Conservation (phyloP, 1,284 basidiomycete genomes). For the Retiboletus flavoniger region DNA sequence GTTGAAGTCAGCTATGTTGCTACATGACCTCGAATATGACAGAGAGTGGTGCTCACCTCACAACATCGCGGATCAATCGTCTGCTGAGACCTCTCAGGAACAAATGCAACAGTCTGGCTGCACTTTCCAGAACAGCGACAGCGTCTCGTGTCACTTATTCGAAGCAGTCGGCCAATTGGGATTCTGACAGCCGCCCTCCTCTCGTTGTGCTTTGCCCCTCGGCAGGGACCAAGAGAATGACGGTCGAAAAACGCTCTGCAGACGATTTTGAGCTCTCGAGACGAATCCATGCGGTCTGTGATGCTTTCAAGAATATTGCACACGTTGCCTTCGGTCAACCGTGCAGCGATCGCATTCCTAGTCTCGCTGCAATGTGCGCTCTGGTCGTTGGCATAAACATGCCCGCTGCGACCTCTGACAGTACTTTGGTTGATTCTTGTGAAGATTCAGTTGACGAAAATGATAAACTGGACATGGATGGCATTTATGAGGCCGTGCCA, state of each 20-base stretch:
- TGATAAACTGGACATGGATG: conserved; percentile 37
- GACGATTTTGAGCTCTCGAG: conserved; percentile 45
- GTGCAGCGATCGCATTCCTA: conserved; percentile 28
- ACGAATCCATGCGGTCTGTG: conserved; percentile 50
- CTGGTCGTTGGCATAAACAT: conserved; percentile 48
- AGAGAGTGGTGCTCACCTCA: conserved; percentile 31
- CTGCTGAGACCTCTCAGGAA: conserved; percentile 54
- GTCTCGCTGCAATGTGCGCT: conserved; percentile 50
- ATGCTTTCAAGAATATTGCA: conserved; percentile 52
- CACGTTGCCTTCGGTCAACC: conserved; percentile 30
- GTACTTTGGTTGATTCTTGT: conserved; percentile 23
- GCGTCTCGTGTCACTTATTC: conserved; percentile 16
- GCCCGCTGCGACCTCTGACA: conserved; percentile 25
- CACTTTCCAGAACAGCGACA: conserved; percentile 19
- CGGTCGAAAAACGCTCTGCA: conserved; percentile 37
- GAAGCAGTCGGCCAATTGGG: conserved; percentile 22
- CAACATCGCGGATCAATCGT: conserved; percentile 49
- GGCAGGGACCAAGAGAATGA: conserved; percentile 35
- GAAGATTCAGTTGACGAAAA: conserved; percentile 30
- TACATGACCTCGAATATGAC: conserved; percentile 1
- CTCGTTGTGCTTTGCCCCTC: conserved; percentile 43
- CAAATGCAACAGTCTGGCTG: conserved; percentile 45
- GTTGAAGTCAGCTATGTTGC: neutral
- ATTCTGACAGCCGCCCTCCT: conserved; percentile 32
- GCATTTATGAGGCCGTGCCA: conserved; percentile 52